These are phyloP conservation scores for Trifolium subterraneum DNA, from an alignment of 306 rosid genomes.

Conservation along the genomic window DNA sequence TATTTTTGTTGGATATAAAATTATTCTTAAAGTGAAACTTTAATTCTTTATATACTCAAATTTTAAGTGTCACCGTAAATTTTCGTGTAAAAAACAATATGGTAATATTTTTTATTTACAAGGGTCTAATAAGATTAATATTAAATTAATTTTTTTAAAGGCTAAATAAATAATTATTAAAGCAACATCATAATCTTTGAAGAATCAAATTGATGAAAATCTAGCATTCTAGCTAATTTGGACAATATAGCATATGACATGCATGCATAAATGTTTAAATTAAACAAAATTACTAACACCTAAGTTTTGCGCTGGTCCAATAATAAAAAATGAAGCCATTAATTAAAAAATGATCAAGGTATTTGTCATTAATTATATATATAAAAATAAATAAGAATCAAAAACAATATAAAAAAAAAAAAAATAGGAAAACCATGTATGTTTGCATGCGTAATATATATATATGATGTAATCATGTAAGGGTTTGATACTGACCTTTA, in stretches of 20 bases:
- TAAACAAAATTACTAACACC: background rate
- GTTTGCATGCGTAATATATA: background rate
- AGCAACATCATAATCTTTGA: background rate
- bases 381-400: background rate
- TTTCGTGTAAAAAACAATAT: too few relatives aligned
- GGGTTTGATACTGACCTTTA: background rate
- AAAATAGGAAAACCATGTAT: background rate
- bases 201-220: background rate
- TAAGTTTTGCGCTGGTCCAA: conserved; percentile 29
- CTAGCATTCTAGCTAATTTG: background rate
- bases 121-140: background rate
- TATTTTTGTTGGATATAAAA: too few relatives aligned
- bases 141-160: too few relatives aligned
- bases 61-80: too few relatives aligned
- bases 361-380: background rate
- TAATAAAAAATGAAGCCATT: background rate
- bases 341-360: background rate
- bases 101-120: too few relatives aligned
- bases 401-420: background rate
- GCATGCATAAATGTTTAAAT: background rate
- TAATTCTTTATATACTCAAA: too few relatives aligned
- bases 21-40: too few relatives aligned
- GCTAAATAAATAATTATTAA: too few relatives aligned
- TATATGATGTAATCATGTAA: too few relatives aligned
- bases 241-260: background rate